Base-by-base conservation (phyloP, 306 rosid genomes). In the Carpinus viminea region DNA sequence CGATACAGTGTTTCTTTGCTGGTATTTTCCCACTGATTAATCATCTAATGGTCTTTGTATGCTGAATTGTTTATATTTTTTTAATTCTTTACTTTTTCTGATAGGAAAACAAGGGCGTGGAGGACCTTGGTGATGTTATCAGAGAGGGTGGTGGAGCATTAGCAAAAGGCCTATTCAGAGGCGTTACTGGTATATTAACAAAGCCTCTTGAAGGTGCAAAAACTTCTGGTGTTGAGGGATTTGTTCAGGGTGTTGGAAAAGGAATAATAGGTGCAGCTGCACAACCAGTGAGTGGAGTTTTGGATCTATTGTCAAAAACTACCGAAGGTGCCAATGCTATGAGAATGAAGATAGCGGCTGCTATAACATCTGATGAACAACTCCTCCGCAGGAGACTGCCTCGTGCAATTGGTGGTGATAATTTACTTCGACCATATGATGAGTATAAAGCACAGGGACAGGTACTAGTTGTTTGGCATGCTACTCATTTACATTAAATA, bases 81-180 rank as follows among this genome's bases (percentile, higher is more conserved):
- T 83, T n/a, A 50, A 57, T 68, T 48, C 52, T 17, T 17, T 68
- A 16, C 54, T 76, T 72, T 41, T 64, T 62, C 72, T 80, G 82
- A 55, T 91, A 95, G 99, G 99, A 95, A 84, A 86, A 15, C 86
- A 95, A 93, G 92, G 99, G 99, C 38, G 91, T 95, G 76, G 99
- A 90, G 88, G 98, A 88, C 87, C 83, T 95, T 52, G 93, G 98
- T 61, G 99, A 90, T 83, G 98, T 95, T 78, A 75, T 95, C 56
- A 91, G 99, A 90, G 99, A 82, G 85, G 99, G 99, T 74, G 99
- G 99, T 74, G 99, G 99, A 71, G 99, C 99, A 76, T 84, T 95
- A 2, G 99, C 99, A 43, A 95, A 95, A 88, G 99, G 99, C 74
- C 87, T 95, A 57, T 95, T 95, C 79, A 90, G 99, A 89, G 99